Percentiles rank a stretch among this genome's conserved stretches.
phyloP scores from a whole-genome alignment of 1,284 basidiomycete species.

The Rhodotorula mucilaginosa region DNA sequence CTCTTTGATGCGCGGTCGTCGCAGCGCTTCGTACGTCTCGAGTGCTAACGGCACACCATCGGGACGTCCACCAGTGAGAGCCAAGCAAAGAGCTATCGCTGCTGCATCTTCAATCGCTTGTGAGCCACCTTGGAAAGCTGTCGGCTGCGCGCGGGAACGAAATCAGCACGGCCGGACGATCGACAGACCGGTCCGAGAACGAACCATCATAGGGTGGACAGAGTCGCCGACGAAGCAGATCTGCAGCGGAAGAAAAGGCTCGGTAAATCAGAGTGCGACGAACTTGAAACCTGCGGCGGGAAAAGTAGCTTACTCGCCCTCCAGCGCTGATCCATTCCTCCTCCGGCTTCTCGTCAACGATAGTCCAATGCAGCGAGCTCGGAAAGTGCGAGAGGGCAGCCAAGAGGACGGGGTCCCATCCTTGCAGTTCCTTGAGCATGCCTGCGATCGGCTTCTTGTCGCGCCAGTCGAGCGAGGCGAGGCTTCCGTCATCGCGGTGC shows the following conservation, averaged over 20 bases:
- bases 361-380: constrained; percentile 27
- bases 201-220: constrained; percentile 24
- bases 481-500: constrained; percentile 7
- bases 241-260: not conserved
- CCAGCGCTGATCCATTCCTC: constrained; percentile 23
- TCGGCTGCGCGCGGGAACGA: constrained; percentile 2
- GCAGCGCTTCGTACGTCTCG: constrained; percentile 8
- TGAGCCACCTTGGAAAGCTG: constrained; percentile 27
- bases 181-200: not conserved
- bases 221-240: constrained; percentile 35
- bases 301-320: constrained; percentile 11
- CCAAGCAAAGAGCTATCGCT: constrained; percentile 24
- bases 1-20: constrained; percentile 7
- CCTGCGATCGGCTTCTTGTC: constrained; percentile 10
- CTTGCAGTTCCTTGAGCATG: constrained; percentile 1
- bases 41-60: constrained; percentile 11
- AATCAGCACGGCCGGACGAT: not conserved
- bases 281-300: not conserved
- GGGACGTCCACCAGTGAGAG: constrained; percentile 5
- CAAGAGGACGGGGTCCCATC: constrained; percentile 27
- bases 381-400: constrained; percentile 13
- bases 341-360: constrained; percentile 12
- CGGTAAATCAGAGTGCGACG: not conserved
- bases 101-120: constrained; percentile 28
- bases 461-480: constrained; percentile 19